A percentile compares a stretch with the other conserved stretches of the same genome.
These are phyloP conservation scores for Fraxinus nigra DNA, from an alignment of 305 asterid genomes.

Conservation along the genomic window DNA sequence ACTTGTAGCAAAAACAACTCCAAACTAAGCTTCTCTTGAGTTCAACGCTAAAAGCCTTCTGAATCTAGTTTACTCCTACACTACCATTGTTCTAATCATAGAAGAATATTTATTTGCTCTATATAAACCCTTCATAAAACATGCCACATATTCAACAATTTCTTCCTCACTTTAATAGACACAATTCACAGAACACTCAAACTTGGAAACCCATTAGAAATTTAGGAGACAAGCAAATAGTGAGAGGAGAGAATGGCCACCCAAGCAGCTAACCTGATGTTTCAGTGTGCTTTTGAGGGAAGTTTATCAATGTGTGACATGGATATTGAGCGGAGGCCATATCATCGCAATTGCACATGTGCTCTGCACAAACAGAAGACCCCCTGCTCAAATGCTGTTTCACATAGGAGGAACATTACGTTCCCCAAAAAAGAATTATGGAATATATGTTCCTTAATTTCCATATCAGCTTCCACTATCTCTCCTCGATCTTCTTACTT, in stretches of 20 bases:
- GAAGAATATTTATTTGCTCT: neutral
- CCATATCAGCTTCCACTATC: slow-evolving; percentile 18
- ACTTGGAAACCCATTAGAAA: neutral
- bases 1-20: neutral
- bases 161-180: neutral
- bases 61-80: neutral
- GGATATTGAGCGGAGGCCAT: slow-evolving; percentile 37
- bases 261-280: slow-evolving; percentile 28
- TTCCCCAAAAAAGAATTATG: slow-evolving; percentile 29
- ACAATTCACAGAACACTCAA: neutral
- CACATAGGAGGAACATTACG: slow-evolving; percentile 13
- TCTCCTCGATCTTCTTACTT: slow-evolving; percentile 11
- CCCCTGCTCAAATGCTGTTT: slow-evolving; percentile 7
- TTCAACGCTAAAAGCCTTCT: neutral
- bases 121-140: neutral
- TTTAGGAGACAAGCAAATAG: neutral
- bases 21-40: slow-evolving; percentile 9
- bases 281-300: slow-evolving; percentile 29
- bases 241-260: slow-evolving; percentile 14
- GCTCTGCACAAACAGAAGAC: slow-evolving; percentile 25
- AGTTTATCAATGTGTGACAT: slow-evolving; percentile 31
- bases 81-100: neutral
- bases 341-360: slow-evolving; percentile 37
- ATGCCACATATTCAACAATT: slow-evolving; percentile 9
- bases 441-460: slow-evolving; percentile 29